Evolutionary conservation across 2,329 filamentous ascomycete genomes (phyloP).

Genomic region (Botrytis sinoallii): DNA sequence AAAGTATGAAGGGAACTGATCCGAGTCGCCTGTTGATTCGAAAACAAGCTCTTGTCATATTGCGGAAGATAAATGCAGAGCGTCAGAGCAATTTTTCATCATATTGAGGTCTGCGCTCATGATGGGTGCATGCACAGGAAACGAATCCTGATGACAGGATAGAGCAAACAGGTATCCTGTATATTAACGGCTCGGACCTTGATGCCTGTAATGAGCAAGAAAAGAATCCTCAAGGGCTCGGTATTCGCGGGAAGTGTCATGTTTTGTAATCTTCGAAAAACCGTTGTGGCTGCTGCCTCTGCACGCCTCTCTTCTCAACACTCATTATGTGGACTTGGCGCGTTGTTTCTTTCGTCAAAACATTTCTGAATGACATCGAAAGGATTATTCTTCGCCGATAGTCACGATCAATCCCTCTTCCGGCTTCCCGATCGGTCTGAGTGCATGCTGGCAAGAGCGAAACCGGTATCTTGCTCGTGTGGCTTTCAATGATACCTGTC

Average conservation of each 20-base stretch:
- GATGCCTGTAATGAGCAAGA: neutral
- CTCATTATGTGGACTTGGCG: neutral
- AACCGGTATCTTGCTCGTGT: neutral
- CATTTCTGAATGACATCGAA: neutral
- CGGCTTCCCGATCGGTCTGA: neutral
- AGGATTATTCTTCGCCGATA: neutral
- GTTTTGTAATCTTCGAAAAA: neutral
- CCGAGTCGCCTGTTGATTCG: neutral
- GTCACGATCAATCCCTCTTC: neutral
- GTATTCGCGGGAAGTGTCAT: neutral
- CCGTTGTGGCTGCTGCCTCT: slow-evolving; percentile 9
- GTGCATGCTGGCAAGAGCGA: neutral
- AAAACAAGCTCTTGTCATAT: neutral
- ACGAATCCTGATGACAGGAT: neutral
- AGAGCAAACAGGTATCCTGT: neutral
- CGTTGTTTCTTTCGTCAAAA: neutral
- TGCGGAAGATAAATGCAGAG: neutral
- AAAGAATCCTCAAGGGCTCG: neutral
- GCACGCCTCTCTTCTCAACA: neutral
- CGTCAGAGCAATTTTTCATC: neutral
- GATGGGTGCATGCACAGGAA: neutral
- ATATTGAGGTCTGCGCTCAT: neutral
- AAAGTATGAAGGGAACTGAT: neutral
- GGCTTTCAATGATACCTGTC: neutral
- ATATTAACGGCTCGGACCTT: neutral